Base-by-base conservation (phyloP, 129 eudicot genomes). In the Pseudognaphalium luteoalbum region DNA sequence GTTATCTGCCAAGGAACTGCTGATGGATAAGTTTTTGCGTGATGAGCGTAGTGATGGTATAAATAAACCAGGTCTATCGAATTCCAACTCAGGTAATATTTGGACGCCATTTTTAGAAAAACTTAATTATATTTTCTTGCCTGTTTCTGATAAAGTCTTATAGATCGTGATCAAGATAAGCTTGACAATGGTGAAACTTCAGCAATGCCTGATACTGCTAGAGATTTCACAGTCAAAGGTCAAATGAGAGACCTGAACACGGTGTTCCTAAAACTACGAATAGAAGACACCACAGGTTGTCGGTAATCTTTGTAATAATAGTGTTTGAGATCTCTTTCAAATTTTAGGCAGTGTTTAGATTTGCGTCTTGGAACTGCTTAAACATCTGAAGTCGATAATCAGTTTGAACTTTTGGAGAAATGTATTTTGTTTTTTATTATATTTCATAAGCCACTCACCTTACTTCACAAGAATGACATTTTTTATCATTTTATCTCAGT, bases 201-300 rank as follows among this genome's bases (percentile, higher is more conserved):
- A 30, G 8, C 72, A 22, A 62, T 68, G 72, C 63, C 41, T 35
- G 99, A 87, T 76, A 86, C 85, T 32, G 80, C 82, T 47, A 84
- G 89, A 73, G 97, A 85, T 74, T 85, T 91, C 80, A 87, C 87
- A 50, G 91, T 95, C 30, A 82, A 88, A 77, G 99, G 99, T 59
- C 88, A 95, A 72, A 89, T 88, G 85, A 91, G 86, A 82, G 97
- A 95, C 86, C 85, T 84, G 28, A 91, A 91, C 66, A 91, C 96
- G 11, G 90, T 95, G 78, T 91, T 91, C 80, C 76, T 95, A 22
- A 91, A 95, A 83, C 86, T 95, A 39, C 84, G 94, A 28, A 95
- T 95, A 77, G 83, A 87, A 66, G 97, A 91, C 81, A 84, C 92
- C 52, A 58, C 96, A 82, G 99, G 99, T 95, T 69, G 39, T 70